A percentile compares a stretch with the other conserved stretches of the same genome.
Conservation (phyloP, 257 asterid genomes). For the Craterostigma plantagineum region DNA sequence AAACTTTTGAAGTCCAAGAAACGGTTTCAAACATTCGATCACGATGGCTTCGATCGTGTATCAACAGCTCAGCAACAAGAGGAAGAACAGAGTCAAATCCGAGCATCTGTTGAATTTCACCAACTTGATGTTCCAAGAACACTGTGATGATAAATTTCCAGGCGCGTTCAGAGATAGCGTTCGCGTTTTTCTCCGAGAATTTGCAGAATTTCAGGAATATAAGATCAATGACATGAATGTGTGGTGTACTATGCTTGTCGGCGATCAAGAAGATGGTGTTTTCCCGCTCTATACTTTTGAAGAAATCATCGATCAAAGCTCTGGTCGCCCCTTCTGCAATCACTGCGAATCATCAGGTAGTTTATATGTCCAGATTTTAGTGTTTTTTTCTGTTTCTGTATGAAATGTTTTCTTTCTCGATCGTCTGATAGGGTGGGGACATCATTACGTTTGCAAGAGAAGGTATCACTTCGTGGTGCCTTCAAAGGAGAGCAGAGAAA, state of each 20-base stretch:
- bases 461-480: slow-evolving; percentile 63
- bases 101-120: slow-evolving; percentile 27
- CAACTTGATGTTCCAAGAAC: slow-evolving; percentile 13
- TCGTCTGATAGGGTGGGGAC: slow-evolving; percentile 59
- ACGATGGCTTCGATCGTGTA: slow-evolving; percentile 32
- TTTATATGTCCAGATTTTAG: not conserved
- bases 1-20: not conserved
- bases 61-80: slow-evolving; percentile 15
- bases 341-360: slow-evolving; percentile 54
- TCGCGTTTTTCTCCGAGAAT: slow-evolving; percentile 30
- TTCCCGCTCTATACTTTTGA: slow-evolving; percentile 45
- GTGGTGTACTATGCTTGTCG: slow-evolving; percentile 34
- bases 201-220: slow-evolving; percentile 27
- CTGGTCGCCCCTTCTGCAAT: slow-evolving; percentile 38
- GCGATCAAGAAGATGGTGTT: slow-evolving; percentile 17
- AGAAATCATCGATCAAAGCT: slow-evolving; percentile 32
- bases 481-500: slow-evolving; percentile 24
- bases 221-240: slow-evolving; percentile 28
- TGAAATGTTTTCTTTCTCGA: not conserved
- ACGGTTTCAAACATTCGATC: slow-evolving; percentile 1
- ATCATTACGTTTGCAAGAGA: slow-evolving; percentile 62
- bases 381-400: not conserved
- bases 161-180: slow-evolving; percentile 47
- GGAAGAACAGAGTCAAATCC: slow-evolving; percentile 15
- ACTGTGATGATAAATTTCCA: slow-evolving; percentile 12